Conservation (phyloP, 257 asterid species). For the Prunella vulgaris region DNA sequence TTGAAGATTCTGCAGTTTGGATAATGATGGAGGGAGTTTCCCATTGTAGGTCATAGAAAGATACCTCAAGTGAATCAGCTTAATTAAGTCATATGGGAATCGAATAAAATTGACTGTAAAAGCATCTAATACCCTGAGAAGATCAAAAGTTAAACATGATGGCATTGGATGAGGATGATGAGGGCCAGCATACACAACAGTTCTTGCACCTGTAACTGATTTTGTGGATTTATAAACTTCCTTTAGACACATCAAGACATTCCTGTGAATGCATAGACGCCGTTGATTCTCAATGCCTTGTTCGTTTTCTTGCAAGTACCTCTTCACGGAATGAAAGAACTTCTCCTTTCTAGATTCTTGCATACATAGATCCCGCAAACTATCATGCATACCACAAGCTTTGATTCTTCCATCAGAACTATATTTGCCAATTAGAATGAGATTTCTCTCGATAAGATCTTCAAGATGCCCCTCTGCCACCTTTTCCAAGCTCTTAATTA, state of each 20-base stretch:
- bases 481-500: background rate
- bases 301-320: background rate
- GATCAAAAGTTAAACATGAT: constrained; percentile 12
- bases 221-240: constrained; percentile 14
- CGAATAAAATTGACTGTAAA: constrained; percentile 23
- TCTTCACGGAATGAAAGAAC: constrained; percentile 15
- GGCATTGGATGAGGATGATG: constrained; percentile 24
- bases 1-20: constrained; percentile 19
- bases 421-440: background rate
- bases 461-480: background rate
- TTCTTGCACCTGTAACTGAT: constrained; percentile 3
- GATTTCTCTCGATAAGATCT: background rate
- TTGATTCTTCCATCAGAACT: background rate
- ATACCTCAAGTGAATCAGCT: constrained; percentile 23
- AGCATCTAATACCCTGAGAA: constrained; percentile 31
- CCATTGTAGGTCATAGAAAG: constrained; percentile 26
- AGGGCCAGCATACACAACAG: constrained; percentile 19
- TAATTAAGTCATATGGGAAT: constrained; percentile 18
- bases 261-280: constrained; percentile 22
- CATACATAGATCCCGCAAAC: background rate
- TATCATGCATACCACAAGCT: background rate
- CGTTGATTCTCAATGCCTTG: background rate
- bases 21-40: background rate
- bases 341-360: constrained; percentile 14
- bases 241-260: constrained; percentile 23